Percentiles rank a stretch among this genome's conserved stretches.
Conservation (phyloP, 805 yeast species). For the Hanseniaspora nectarophila region DNA sequence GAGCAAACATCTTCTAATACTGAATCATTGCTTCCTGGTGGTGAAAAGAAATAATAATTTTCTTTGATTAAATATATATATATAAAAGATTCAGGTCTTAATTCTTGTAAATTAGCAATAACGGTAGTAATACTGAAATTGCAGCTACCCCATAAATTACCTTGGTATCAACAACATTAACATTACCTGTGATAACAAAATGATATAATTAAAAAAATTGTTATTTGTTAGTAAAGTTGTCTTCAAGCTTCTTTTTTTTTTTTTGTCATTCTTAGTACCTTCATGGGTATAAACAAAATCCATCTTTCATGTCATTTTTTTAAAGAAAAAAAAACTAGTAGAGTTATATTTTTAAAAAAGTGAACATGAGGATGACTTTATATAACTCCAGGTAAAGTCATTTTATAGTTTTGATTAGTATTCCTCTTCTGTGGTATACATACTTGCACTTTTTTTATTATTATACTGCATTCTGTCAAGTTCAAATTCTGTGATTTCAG, state of each 20-base stretch:
- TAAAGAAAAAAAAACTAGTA: neutral
- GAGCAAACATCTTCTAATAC: slow-evolving; percentile 6
- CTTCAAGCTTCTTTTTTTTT: too few relatives aligned
- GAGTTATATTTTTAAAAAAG: neutral
- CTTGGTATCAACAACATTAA: neutral
- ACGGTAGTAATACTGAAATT: neutral
- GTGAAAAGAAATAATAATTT: slow-evolving; percentile 17
- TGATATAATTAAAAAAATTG: neutral
- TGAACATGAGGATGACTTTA: neutral
- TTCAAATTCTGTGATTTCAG: neutral
- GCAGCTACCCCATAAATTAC: neutral
- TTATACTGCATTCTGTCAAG: neutral
- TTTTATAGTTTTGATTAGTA: neutral
- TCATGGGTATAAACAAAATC: too few relatives aligned
- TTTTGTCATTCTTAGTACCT: too few relatives aligned
- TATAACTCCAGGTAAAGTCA: neutral
- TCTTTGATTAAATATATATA: neutral
- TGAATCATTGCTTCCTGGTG: slow-evolving; percentile 18
- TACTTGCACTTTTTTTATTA: slow-evolving; percentile 9
- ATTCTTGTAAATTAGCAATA: neutral
- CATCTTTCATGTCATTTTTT: neutral
- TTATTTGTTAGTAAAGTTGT: slow-evolving; percentile 6
- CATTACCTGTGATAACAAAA: neutral
- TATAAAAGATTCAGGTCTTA: neutral
- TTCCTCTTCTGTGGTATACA: neutral